phyloP scores from a whole-genome alignment of 371 early-diverging fungal genomes.

The Capillidium rhysosporum region DNA sequence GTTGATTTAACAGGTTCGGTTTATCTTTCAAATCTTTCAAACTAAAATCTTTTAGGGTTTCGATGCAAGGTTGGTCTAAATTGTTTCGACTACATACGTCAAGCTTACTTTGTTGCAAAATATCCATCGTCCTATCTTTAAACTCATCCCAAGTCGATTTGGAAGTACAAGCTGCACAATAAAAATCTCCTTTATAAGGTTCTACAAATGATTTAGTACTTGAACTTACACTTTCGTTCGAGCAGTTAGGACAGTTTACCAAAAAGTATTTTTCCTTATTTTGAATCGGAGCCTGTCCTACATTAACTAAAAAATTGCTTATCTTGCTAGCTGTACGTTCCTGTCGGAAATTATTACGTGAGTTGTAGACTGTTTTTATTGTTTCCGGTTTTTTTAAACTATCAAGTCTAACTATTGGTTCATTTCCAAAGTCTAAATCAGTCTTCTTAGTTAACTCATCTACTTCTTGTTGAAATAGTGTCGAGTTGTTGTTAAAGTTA shows the following conservation, averaged over 20 bases:
- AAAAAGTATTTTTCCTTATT: constrained; percentile 1
- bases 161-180: not conserved
- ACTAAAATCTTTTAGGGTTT: not conserved
- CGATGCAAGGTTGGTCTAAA: not conserved
- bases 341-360: no score
- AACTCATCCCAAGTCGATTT: not conserved
- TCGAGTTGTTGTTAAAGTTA: no score
- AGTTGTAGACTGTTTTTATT: no score
- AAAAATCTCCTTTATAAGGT: not conserved
- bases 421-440: no score
- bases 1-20: not conserved
- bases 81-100: not conserved
- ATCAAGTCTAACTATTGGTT: no score
- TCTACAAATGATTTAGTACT: constrained; percentile 1
- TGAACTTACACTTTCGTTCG: not conserved
- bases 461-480: no score
- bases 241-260: constrained; percentile 4
- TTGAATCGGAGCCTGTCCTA: not conserved
- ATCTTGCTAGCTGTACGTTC: not conserved
- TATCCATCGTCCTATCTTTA: not conserved
- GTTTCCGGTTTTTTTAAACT: no score
- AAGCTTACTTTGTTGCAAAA: not conserved
- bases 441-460: no score
- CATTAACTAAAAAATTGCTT: not conserved
- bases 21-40: not conserved